Conservation (phyloP, 106 monocot species). For the Dendrobium officinale region DNA sequence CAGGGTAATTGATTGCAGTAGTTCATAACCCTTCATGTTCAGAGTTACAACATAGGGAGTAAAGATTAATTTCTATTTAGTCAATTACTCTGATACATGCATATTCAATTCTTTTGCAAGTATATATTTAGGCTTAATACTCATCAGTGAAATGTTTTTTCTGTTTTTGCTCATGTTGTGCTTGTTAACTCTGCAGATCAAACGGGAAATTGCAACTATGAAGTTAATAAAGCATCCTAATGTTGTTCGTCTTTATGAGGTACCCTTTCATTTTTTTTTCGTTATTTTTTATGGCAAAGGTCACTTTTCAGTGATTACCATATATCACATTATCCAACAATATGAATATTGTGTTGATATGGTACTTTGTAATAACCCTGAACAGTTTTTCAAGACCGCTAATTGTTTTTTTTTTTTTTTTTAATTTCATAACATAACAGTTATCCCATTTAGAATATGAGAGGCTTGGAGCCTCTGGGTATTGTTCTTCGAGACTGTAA, state of each 20-base stretch:
- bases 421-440: too few species aligned
- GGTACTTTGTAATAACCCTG: not conserved
- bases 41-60: not conserved
- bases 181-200: constrained; percentile 47
- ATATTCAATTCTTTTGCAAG: not conserved
- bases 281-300: not conserved
- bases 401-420: too few species aligned
- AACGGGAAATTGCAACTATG: constrained; percentile 68
- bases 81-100: not conserved
- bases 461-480: too few species aligned
- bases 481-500: too few species aligned
- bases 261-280: not conserved
- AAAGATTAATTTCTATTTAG: not conserved
- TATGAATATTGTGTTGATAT: not conserved
- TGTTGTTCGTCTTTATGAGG: constrained; percentile 66
- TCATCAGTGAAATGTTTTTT: not conserved
- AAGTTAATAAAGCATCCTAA: constrained; percentile 77
- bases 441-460: too few species aligned
- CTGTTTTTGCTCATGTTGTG: not conserved
- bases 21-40: not conserved
- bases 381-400: too few species aligned
- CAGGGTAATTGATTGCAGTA: not conserved
- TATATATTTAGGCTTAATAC: not conserved
- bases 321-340: not conserved
- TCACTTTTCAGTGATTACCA: not conserved